Base-by-base conservation (phyloP, 257 asterid species). In the Petunia secreta region DNA sequence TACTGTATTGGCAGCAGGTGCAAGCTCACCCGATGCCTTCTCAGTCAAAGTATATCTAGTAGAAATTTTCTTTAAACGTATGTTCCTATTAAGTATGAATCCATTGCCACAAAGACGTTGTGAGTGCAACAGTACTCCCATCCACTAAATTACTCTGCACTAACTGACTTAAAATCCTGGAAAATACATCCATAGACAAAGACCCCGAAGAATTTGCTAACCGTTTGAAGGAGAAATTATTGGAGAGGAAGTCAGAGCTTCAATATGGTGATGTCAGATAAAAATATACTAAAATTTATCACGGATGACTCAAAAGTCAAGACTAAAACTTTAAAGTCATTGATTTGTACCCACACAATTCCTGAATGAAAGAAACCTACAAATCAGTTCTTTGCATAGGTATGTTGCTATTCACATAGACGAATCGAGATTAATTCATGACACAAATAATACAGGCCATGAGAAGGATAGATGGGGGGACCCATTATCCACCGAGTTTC, bases 201-300 rank as follows among this genome's bases (percentile, higher is more conserved):
- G 53, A 40, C 69, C 40, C 68, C 16, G 14, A 66, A 41, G 38
- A 41, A 67, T 40, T 66, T 15, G 37, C 37, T 25, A 40, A 66
- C 11, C 41, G 53, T 66, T 66, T 66, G 16, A 25, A 54, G 59
- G 4, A 15, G 5, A 40, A 66, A n/a, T 53, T 41, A 14, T 5
- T 15, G 37, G n/a, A 43, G 75, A n/a, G 55, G 75, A 67, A 67
- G 37, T 67, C 34, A 41, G 54, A 67, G 54, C 38, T 15, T 67
- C 1, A 41, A 2, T n/a, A 15, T 4, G 16, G 75, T 16, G 37
- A 48, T 8, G 39, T 43, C 43, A 8, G 13, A 15, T 67, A 65
- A 43, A 25, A 9, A 52, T 52, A 52, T 52, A 9, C 55, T 41
- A 67, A 41, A 15, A 67, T 68, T 43, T 44, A 15, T 13, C 40